Percentiles rank a stretch among this genome's conserved stretches.
Evolutionary conservation across 148 eudicot genomes (phyloP).

Genomic region (Nepenthes mirabilis): DNA sequence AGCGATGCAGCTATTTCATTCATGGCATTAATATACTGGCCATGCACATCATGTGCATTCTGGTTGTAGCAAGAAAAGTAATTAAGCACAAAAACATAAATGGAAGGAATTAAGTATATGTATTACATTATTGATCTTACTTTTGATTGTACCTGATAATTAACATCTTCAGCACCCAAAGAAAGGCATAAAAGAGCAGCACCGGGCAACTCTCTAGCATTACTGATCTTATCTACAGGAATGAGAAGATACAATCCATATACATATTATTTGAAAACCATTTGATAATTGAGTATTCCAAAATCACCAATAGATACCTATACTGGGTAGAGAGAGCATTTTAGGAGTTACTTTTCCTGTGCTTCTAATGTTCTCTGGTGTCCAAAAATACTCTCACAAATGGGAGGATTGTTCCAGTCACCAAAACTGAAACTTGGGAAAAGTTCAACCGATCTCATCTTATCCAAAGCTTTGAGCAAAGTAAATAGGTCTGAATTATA

Average conservation of each 20-base stretch:
- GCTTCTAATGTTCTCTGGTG: no score
- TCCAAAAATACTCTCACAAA: no score
- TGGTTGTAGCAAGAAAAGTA: constrained; percentile 14
- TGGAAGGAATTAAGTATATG: neutral
- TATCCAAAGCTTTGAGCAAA: no score
- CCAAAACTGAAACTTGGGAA: neutral
- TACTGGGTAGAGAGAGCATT: no score
- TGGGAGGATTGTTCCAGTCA: neutral
- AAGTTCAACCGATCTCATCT: neutral
- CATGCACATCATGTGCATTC: constrained; percentile 47
- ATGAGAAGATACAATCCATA: constrained; percentile 2
- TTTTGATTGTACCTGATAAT: constrained; percentile 19
- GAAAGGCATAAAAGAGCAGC: constrained; percentile 66
- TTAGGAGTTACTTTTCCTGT: no score
- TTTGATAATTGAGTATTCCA: no score
- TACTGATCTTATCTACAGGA: constrained; percentile 38
- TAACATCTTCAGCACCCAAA: constrained; percentile 29
- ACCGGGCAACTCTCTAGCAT: constrained; percentile 59
- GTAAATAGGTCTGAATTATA: no score
- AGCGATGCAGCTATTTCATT: constrained; percentile 60
- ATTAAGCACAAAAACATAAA: constrained; percentile 7
- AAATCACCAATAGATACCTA: no score
- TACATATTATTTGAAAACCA: no score
- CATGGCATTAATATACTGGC: constrained; percentile 35
- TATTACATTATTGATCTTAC: constrained; percentile 26